A percentile compares a stretch with the other conserved stretches of the same genome.
Conservation (phyloP, 176 grass and related monocot genomes). For the Musa acuminata region DNA sequence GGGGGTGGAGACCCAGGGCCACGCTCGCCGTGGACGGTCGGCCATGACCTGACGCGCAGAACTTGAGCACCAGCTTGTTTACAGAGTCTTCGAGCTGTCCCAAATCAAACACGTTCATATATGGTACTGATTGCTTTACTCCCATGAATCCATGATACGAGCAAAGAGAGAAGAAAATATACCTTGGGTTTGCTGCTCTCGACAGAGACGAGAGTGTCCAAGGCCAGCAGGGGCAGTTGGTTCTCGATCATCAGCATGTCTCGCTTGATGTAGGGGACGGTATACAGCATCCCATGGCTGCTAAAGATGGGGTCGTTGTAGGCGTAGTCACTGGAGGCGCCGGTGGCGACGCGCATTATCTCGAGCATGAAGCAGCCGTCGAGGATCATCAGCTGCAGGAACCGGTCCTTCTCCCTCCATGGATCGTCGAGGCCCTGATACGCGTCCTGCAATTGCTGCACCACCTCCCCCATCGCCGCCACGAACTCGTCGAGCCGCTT, state of each 20-base stretch:
- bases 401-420: conserved; percentile 30
- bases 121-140: too few species aligned
- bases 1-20: conserved; percentile 34
- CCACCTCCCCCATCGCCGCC: conserved; percentile 27
- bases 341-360: conserved; percentile 34
- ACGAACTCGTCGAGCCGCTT: conserved; percentile 32
- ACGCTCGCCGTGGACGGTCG: not conserved
- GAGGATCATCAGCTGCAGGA: conserved; percentile 55
- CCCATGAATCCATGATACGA: too few species aligned
- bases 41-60: conserved; percentile 8
- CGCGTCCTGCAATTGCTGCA: conserved; percentile 28
- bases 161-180: not conserved
- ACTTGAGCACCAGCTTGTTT: conserved; percentile 57
- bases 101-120: too few species aligned
- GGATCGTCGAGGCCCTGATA: conserved; percentile 31
- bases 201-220: conserved; percentile 38
- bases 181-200: conserved; percentile 31
- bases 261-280: conserved; percentile 50
- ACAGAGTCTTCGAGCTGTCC: conserved; percentile 30
- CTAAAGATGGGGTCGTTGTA: conserved; percentile 75
- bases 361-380: conserved; percentile 81
- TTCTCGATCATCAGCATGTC: conserved; percentile 91
- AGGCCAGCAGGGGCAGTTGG: conserved; percentile 54
- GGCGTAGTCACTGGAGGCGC: conserved; percentile 32
- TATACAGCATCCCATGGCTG: conserved; percentile 53